phyloP scores from a whole-genome alignment of 257 asterid species.

The Solanum phureja region DNA sequence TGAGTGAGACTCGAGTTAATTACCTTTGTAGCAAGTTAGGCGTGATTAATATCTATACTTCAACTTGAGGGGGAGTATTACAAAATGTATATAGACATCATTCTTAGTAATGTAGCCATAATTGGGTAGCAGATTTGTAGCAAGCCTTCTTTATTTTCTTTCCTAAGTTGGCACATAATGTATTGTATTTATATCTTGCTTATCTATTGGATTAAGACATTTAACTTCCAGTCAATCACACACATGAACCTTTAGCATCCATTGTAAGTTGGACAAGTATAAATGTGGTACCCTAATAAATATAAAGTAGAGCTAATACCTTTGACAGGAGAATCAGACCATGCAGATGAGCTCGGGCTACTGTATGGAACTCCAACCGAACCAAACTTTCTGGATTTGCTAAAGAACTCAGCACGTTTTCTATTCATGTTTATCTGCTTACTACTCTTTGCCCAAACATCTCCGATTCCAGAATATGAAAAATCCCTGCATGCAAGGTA shows the following conservation, averaged over 20 bases:
- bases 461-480: conserved; percentile 23
- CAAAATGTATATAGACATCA: not conserved
- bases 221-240: not conserved
- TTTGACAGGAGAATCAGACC: conserved; percentile 37
- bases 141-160: not conserved
- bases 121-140: not conserved
- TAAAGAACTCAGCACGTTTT: conserved; percentile 60
- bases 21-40: not conserved
- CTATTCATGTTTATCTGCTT: conserved; percentile 14
- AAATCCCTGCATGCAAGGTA: conserved; percentile 28
- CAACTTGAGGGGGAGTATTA: not conserved
- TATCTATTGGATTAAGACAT: not conserved
- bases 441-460: conserved; percentile 25
- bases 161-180: not conserved
- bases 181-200: not conserved
- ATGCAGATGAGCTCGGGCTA: conserved; percentile 29
- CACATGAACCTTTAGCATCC: not conserved
- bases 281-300: not conserved
- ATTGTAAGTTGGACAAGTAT: not conserved
- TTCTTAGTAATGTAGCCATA: not conserved
- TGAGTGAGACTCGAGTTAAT: not conserved
- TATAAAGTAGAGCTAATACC: conserved; percentile 21
- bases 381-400: conserved; percentile 33
- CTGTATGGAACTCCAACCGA: conserved; percentile 30
- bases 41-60: not conserved